Conservation (phyloP, 2,329 filamentous ascomycete genomes). For the Talaromyces sp. region DNA sequence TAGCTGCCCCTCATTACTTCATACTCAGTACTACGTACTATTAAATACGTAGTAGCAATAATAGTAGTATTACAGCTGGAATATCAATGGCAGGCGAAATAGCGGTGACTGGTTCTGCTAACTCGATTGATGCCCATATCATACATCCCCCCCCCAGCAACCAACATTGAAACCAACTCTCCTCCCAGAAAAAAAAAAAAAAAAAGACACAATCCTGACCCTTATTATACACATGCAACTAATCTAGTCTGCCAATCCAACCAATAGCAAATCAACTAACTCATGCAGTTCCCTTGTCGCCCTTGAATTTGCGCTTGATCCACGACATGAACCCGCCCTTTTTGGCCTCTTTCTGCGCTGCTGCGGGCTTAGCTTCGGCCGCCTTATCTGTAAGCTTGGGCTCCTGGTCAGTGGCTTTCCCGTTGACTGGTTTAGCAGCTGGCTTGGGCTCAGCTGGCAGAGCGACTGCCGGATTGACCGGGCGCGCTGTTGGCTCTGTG, state of each 20-base stretch:
- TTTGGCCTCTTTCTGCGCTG: conserved; percentile 4
- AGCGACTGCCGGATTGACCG: background rate
- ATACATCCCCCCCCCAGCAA: background rate
- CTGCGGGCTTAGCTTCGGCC: background rate
- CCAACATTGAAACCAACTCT: background rate
- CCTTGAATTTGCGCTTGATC: conserved; percentile 13
- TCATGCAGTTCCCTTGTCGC: conserved; percentile 8
- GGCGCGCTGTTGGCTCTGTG: background rate
- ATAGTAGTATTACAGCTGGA: background rate
- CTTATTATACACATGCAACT: background rate
- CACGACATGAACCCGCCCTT: conserved; percentile 12
- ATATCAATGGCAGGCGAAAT: background rate
- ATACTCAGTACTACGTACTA: too few species aligned
- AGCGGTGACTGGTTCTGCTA: background rate
- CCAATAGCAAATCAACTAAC: background rate
- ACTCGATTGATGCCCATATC: background rate
- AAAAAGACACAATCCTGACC: background rate
- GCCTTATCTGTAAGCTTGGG: background rate
- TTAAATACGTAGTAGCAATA: too few species aligned
- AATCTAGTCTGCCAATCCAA: background rate
- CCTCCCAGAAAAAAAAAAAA: too few species aligned
- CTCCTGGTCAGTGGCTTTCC: background rate
- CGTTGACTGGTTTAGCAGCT: background rate
- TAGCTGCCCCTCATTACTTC: background rate
- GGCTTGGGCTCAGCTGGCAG: background rate